A percentile compares a stretch with the other conserved stretches of the same genome.
These are phyloP conservation scores for Laburnicola sp. DNA, from an alignment of 2,329 filamentous ascomycete species.

Conservation along the genomic window DNA sequence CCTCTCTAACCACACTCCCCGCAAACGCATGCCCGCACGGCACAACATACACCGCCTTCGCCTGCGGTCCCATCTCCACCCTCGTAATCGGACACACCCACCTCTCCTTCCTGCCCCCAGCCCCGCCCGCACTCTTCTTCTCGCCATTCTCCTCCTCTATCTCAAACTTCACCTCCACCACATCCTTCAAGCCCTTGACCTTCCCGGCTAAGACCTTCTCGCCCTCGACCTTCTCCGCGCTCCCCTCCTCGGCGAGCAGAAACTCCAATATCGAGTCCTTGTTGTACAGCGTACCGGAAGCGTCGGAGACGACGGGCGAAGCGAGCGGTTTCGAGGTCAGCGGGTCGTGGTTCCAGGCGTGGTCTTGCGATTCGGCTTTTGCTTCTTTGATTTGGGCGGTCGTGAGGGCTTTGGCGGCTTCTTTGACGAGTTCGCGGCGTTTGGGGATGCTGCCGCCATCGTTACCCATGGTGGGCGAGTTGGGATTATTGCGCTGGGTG, in stretches of 20 bases:
- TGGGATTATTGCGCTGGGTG: neutral
- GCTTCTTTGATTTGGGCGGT: conserved; percentile 87
- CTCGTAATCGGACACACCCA: conserved; percentile 87
- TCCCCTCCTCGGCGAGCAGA: conserved; percentile 60
- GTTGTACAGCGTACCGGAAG: conserved; percentile 83
- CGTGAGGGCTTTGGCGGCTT: conserved; percentile 80
- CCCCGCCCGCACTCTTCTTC: conserved; percentile 39
- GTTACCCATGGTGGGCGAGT: conserved; percentile 74
- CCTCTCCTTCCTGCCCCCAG: conserved; percentile 56
- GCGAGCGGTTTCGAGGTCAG: conserved; percentile 78
- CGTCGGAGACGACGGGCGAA: conserved; percentile 80
- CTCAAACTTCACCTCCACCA: conserved; percentile 82
- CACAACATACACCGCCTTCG: conserved; percentile 84
- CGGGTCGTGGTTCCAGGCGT: conserved; percentile 85
- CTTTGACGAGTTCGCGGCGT: conserved; percentile 92
- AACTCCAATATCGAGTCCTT: conserved; percentile 84
- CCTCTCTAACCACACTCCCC: conserved; percentile 79
- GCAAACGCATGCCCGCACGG: conserved; percentile 96
- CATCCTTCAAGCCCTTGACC: conserved; percentile 80
- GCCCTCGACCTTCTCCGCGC: conserved; percentile 57
- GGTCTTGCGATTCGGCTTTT: conserved; percentile 78
- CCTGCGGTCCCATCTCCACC: conserved; percentile 77
- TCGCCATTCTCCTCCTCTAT: conserved; percentile 50
- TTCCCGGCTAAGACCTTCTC: conserved; percentile 61
- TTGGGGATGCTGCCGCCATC: conserved; percentile 95